These are phyloP conservation scores for Kurtzmaniella quercitrusa DNA, from an alignment of 1,139 yeast species.

Conservation along the genomic window DNA sequence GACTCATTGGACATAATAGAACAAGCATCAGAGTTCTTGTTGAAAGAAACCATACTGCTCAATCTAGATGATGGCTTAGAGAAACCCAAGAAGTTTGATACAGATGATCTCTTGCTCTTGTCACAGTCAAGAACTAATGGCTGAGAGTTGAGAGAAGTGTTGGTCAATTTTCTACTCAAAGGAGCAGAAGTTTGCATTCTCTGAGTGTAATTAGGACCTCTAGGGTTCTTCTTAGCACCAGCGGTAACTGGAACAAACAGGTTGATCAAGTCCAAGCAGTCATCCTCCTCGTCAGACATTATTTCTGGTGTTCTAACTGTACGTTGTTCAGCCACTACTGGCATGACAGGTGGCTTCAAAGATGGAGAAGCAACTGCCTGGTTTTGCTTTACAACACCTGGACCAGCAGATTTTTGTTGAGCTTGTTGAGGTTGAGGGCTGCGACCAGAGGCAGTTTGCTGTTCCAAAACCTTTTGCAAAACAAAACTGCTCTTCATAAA, in stretches of 20 bases:
- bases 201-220: conserved; percentile 2
- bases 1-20: conserved; percentile 29
- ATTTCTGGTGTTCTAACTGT: conserved; percentile 3
- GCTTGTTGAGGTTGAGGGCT: conserved; percentile 28
- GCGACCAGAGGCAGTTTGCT: conserved; percentile 20
- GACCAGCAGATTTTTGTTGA: conserved; percentile 13
- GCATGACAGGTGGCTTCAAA: background rate
- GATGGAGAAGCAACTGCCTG: background rate
- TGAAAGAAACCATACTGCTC: conserved; percentile 3
- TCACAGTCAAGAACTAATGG: conserved; percentile 4
- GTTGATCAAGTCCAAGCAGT: conserved; percentile 8
- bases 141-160: background rate
- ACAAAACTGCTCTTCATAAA: conserved; percentile 39
- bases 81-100: conserved; percentile 23
- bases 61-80: conserved; percentile 5
- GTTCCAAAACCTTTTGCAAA: conserved; percentile 26
- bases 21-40: conserved; percentile 19
- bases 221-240: conserved; percentile 1
- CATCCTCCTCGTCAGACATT: conserved; percentile 7
- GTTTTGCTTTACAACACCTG: conserved; percentile 1
- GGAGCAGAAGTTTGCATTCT: background rate
- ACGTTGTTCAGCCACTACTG: background rate
- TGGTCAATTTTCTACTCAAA: conserved; percentile 1
- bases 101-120: conserved; percentile 18
- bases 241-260: conserved; percentile 8